Evolutionary conservation across 2,329 filamentous ascomycete genomes (phyloP).

Genomic region (Pyrenochaeta sp.): DNA sequence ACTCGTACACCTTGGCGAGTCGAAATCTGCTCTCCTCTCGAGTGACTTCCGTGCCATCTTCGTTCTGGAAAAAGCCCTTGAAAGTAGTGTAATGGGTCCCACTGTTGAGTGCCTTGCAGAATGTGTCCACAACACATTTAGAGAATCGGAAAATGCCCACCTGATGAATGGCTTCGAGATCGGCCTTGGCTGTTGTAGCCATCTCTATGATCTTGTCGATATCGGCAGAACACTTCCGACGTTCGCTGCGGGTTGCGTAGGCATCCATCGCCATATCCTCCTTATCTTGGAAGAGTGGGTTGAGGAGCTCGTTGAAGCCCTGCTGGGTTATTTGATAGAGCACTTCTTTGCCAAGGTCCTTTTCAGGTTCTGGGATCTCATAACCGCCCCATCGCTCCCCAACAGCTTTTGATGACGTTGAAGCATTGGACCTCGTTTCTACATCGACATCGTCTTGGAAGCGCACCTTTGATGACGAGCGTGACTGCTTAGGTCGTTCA

Average conservation of each 20-base stretch:
- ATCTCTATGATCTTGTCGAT: conserved; percentile 31
- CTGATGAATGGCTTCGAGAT: conserved; percentile 24
- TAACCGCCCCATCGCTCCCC: conserved; percentile 78
- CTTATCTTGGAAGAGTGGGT: conserved; percentile 81
- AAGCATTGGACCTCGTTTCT: conserved; percentile 75
- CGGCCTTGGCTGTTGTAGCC: conserved; percentile 18
- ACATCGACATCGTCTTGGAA: conserved; percentile 78
- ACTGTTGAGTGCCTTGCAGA: conserved; percentile 23
- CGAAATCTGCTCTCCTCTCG: conserved; percentile 8
- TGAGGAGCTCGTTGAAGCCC: conserved; percentile 90
- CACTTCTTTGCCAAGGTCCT: conserved; percentile 85
- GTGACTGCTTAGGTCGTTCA: conserved; percentile 59
- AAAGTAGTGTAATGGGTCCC: conserved; percentile 1
- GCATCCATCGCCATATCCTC: conserved; percentile 79
- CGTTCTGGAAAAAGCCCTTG: conserved; percentile 14
- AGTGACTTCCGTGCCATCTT: conserved; percentile 5
- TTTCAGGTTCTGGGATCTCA: conserved; percentile 80
- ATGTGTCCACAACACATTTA: conserved; percentile 32
- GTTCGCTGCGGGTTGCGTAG: conserved; percentile 50
- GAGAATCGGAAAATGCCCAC: conserved; percentile 39
- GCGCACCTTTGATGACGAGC: conserved; percentile 80
- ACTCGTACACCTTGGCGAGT: conserved; percentile 18
- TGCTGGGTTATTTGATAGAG: conserved; percentile 92
- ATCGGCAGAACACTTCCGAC: conserved; percentile 26
- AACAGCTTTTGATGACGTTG: conserved; percentile 73